Evolutionary conservation across 176 grass and related monocot genomes (phyloP).

Genomic region (Cymbopogon citratus): DNA sequence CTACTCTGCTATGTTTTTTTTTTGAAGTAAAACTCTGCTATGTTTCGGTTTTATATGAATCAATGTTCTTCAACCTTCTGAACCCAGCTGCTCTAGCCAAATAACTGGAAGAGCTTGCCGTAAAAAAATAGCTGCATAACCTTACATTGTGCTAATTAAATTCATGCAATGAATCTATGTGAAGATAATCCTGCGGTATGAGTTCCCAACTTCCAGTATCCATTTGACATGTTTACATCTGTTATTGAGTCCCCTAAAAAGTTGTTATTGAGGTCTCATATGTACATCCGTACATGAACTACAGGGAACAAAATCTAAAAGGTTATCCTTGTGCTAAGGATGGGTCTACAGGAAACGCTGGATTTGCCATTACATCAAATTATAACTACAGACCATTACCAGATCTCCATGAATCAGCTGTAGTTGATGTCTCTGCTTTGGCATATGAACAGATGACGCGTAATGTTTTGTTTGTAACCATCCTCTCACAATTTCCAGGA

Average conservation of each 20-base stretch:
- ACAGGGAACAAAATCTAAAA: neutral
- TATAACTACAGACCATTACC: neutral
- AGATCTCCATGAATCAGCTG: neutral
- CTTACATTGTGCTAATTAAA: neutral
- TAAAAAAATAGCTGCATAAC: neutral
- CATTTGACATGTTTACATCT: constrained; percentile 7
- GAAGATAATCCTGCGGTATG: neutral
- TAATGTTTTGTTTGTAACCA: no score
- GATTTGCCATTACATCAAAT: constrained; percentile 2
- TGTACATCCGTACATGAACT: constrained; percentile 19
- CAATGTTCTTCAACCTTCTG: neutral
- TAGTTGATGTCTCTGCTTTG: neutral
- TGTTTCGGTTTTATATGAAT: neutral
- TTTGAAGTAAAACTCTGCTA: no score
- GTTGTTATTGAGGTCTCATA: constrained; percentile 13
- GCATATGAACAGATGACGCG: neutral
- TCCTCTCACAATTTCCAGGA: constrained; percentile 47
- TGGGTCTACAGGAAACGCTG: neutral
- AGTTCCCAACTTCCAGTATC: constrained; percentile 3
- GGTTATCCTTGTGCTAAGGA: neutral
- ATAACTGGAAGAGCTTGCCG: neutral
- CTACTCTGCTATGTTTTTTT: neutral
- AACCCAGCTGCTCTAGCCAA: neutral
- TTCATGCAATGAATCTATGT: constrained; percentile 1
- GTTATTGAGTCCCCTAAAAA: neutral